Conservation (phyloP, 139 green algal species). For the Spirogloea muscicola region DNA sequence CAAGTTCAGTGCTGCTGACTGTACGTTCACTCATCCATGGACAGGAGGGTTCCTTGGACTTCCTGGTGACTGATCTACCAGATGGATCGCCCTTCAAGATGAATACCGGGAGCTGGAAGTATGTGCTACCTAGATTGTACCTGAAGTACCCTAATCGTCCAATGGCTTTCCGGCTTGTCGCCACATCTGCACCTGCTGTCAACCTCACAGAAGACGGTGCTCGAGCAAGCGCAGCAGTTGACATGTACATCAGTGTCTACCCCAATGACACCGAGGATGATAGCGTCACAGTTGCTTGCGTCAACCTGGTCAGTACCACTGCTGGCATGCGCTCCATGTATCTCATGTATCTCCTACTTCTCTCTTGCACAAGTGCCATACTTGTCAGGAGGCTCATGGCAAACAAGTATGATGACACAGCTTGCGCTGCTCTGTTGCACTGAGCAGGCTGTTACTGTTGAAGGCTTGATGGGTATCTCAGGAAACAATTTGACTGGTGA, state of each 20-base stretch:
- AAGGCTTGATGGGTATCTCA: slow-evolving; percentile 9
- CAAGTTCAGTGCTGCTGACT: too few relatives aligned
- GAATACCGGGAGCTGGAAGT: slow-evolving; percentile 32
- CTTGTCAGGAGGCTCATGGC: background rate
- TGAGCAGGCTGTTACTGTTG: slow-evolving; percentile 1
- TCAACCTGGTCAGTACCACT: background rate
- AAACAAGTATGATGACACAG: too few relatives aligned
- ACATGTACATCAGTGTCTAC: slow-evolving; percentile 7
- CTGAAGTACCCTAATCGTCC: slow-evolving; percentile 22
- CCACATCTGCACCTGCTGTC: slow-evolving; percentile 8
- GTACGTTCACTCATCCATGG: too few relatives aligned
- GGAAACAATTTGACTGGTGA: slow-evolving; percentile 31
- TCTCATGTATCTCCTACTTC: too few relatives aligned
- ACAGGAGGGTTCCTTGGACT: slow-evolving; percentile 11
- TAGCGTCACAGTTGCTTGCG: background rate
- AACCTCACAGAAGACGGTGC: slow-evolving; percentile 6
- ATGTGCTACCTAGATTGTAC: slow-evolving; percentile 31
- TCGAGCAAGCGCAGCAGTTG: background rate
- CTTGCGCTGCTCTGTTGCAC: too few relatives aligned
- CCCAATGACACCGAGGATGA: background rate
- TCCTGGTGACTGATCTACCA: slow-evolving; percentile 20
- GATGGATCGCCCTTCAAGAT: slow-evolving; percentile 7
- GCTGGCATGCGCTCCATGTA: background rate
- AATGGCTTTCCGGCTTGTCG: slow-evolving; percentile 17
- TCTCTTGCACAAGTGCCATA: background rate